phyloP scores from a whole-genome alignment of 2,329 filamentous ascomycete species.

The Penicillium vulpinum region DNA sequence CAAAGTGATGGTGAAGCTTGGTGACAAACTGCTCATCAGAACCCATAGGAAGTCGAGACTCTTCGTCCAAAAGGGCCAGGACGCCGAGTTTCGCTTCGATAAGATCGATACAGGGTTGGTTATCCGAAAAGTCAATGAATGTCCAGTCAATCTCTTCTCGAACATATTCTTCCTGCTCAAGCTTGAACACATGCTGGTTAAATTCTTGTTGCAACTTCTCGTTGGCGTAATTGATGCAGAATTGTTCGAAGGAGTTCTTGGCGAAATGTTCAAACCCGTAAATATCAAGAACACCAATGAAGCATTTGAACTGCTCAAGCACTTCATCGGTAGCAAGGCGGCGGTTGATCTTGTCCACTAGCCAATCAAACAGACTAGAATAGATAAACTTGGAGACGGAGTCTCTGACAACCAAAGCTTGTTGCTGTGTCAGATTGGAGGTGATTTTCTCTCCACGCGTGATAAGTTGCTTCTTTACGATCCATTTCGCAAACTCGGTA shows the following conservation, averaged over 20 bases:
- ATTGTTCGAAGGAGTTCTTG: slow-evolving; percentile 99
- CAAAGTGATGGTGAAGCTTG: slow-evolving; percentile 93
- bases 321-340: slow-evolving; percentile 89
- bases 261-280: slow-evolving; percentile 99
- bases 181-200: slow-evolving; percentile 98
- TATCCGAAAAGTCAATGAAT: slow-evolving; percentile 99
- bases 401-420: slow-evolving; percentile 90
- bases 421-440: slow-evolving; percentile 89
- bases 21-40: slow-evolving; percentile 96
- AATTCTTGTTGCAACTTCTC: slow-evolving; percentile 99
- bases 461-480: slow-evolving; percentile 96
- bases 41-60: slow-evolving; percentile 94
- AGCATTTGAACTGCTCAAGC: slow-evolving; percentile 75
- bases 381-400: slow-evolving; percentile 99
- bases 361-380: slow-evolving; percentile 97
- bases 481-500: slow-evolving; percentile 91
- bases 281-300: slow-evolving; percentile 98
- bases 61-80: slow-evolving; percentile 88
- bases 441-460: slow-evolving; percentile 97
- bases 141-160: slow-evolving; percentile 98
- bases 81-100: slow-evolving; percentile 97
- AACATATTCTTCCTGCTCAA: slow-evolving; percentile 97
- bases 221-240: slow-evolving; percentile 99
- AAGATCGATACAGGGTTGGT: slow-evolving; percentile 96
- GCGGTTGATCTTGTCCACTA: slow-evolving; percentile 94